Percentiles rank a stretch among this genome's conserved stretches.
Evolutionary conservation across 805 yeast species (phyloP).

Genomic region (Candida sonorensis): DNA sequence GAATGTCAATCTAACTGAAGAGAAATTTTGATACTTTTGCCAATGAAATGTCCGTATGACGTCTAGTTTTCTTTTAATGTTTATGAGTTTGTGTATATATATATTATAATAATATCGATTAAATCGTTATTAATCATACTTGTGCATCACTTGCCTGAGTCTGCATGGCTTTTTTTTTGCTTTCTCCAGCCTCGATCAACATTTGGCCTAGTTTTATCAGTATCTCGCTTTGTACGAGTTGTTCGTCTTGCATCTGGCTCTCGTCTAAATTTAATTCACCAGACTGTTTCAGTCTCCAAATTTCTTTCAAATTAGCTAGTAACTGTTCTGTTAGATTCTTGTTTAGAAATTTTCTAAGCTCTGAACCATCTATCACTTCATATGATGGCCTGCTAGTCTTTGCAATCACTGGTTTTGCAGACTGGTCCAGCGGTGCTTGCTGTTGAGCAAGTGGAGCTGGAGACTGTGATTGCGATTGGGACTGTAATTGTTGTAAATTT

Average conservation of each 20-base stretch:
- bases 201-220: slow-evolving; percentile 15
- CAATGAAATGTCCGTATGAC: too few species aligned
- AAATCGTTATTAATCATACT: slow-evolving; percentile 10
- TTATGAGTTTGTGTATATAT: too few species aligned
- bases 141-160: slow-evolving; percentile 30
- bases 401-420: slow-evolving; percentile 3
- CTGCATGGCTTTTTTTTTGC: slow-evolving; percentile 5
- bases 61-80: slow-evolving; percentile 11
- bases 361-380: slow-evolving; percentile 49
- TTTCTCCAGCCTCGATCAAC: slow-evolving; percentile 12
- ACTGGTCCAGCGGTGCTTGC: too few species aligned
- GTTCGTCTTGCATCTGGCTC: background rate
- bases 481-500: background rate
- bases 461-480: slow-evolving; percentile 1
- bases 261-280: slow-evolving; percentile 7
- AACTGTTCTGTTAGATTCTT: slow-evolving; percentile 39
- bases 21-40: slow-evolving; percentile 24
- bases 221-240: background rate
- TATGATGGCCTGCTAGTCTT: slow-evolving; percentile 15
- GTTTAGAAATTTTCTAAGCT: slow-evolving; percentile 43
- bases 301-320: slow-evolving; percentile 33
- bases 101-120: slow-evolving; percentile 30
- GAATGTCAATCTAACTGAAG: slow-evolving; percentile 37
- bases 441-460: background rate
- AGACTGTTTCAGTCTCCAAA: slow-evolving; percentile 18